Conservation (phyloP, 441 rosid genomes). For the Arabidopsis lyrata region DNA sequence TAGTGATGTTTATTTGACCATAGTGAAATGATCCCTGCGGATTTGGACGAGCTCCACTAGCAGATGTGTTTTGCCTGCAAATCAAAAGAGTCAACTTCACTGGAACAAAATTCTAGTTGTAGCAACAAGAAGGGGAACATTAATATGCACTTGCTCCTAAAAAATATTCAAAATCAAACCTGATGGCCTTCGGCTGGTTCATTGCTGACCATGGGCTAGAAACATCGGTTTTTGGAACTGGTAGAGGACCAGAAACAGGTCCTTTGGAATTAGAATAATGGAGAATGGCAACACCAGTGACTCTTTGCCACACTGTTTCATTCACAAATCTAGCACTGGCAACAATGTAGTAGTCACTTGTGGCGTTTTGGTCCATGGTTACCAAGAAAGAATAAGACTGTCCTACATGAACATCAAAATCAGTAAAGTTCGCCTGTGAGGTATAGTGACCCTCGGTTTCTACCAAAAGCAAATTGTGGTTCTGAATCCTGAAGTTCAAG, state of each 20-base stretch:
- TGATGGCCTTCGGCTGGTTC: constrained; percentile 85
- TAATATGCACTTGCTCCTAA: neutral
- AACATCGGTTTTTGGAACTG: constrained; percentile 72
- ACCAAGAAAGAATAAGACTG: constrained; percentile 91
- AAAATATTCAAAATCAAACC: constrained; percentile 47
- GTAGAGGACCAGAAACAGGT: constrained; percentile 80
- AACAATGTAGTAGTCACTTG: constrained; percentile 83
- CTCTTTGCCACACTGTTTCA: constrained; percentile 85
- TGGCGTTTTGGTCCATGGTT: constrained; percentile 90
- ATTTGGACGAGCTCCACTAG: constrained; percentile 98
- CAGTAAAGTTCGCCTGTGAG: constrained; percentile 66
- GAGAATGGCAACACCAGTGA: constrained; percentile 90
- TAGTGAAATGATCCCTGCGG: constrained; percentile 97
- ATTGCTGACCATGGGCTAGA: constrained; percentile 78
- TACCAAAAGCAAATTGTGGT: constrained; percentile 78
- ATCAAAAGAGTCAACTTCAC: constrained; percentile 5
- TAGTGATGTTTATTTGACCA: constrained; percentile 80
- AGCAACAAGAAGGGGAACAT: constrained; percentile 6
- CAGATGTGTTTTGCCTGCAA: constrained; percentile 76
- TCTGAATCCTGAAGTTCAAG: constrained; percentile 92
- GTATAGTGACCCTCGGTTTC: constrained; percentile 91
- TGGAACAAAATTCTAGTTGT: neutral
- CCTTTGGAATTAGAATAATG: constrained; percentile 94
- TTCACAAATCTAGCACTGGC: constrained; percentile 96
- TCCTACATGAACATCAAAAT: constrained; percentile 88